Percentiles rank a stretch among this genome's conserved stretches.
These are phyloP conservation scores for Rhizoctonia solani DNA, from an alignment of 1,284 basidiomycete species.

Conservation along the genomic window DNA sequence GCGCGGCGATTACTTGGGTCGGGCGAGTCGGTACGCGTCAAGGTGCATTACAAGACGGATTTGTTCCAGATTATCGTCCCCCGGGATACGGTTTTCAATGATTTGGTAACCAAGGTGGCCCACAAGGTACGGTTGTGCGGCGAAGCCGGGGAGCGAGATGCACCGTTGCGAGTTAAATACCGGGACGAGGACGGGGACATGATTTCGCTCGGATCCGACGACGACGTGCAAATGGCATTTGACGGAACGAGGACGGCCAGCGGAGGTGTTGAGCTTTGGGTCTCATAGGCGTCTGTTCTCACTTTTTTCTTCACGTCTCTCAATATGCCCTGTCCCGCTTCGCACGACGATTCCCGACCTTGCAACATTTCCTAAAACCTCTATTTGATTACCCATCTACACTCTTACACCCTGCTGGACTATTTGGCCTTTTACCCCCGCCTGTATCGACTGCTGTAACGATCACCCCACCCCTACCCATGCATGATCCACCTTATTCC, in stretches of 20 bases:
- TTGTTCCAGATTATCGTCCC: conserved; percentile 91
- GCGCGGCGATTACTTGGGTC: conserved; percentile 19
- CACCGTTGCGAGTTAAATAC: conserved; percentile 82
- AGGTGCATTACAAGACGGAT: conserved; percentile 87
- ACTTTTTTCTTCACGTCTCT: background rate
- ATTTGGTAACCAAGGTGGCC: conserved; percentile 86
- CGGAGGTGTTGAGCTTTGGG: conserved; percentile 33
- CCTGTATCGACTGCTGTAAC: conserved; percentile 6
- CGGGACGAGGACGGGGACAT: conserved; percentile 90
- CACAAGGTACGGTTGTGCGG: conserved; percentile 91
- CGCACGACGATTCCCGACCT: too few species aligned
- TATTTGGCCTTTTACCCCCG: background rate
- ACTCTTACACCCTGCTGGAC: too few species aligned
- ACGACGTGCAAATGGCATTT: conserved; percentile 89
- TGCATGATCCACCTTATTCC: conserved; percentile 1
- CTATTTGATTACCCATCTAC: background rate
- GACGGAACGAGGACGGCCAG: conserved; percentile 48
- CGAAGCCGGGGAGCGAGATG: conserved; percentile 65
- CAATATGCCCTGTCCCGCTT: background rate
- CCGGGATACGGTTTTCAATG: conserved; percentile 71
- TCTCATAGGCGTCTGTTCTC: conserved; percentile 11
- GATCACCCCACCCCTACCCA: conserved; percentile 1
- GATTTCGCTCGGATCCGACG: conserved; percentile 81
- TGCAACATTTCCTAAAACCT: background rate
- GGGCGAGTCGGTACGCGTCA: conserved; percentile 52